Base-by-base conservation (phyloP, 2,329 filamentous ascomycete species). In the Arthrinium puccinioides region DNA sequence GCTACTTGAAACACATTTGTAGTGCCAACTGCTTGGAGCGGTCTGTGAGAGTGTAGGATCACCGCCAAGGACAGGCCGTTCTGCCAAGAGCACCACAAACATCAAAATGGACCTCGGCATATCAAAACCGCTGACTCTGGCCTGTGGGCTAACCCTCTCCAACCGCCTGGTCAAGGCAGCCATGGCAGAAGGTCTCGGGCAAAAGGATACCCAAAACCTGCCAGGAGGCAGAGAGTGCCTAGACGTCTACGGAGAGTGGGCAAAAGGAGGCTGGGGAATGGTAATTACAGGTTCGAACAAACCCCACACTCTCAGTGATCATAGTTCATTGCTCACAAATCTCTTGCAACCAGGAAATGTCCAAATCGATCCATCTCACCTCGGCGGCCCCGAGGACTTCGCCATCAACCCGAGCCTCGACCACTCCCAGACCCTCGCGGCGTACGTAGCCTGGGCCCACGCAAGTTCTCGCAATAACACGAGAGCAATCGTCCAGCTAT, bases 131-230 rank as follows among this genome's bases (percentile, higher is more conserved):
- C 48, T 75, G 13, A 71, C 30, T 8, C 26, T 43, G 33, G 21
- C 14, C 29, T 75, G 71, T 49, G 76, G 76, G 2, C 59, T 80
- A 19, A 64, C 60, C 1, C 51, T 79, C 3, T 70, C 70, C 3
- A 79, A 79, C 47, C 68, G 74, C 5, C 60, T 80, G 2, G 61
- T 53, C 30, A 64, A 72, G 45, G 62, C 74, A 30, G 70, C 74
- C 21, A 64, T 77, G 57, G 63, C 69, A 5, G 67, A 75, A 44
- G 44, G 45, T 5, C 52, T 69, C 50, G 57, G 61, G 19, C 58
- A 63, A 44, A 43, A 36, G 23, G 53, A 68, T 39, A 44, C 67
- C n/a, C n/a, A n/a, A n/a, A n/a, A 20, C 58, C 67, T 1, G 73
- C 73, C 0, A 62, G 61, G 48, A 64, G 6, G 52, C 59, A 2